Conservation (phyloP, 2,329 filamentous ascomycete species). For the Paecilomyces niveus region DNA sequence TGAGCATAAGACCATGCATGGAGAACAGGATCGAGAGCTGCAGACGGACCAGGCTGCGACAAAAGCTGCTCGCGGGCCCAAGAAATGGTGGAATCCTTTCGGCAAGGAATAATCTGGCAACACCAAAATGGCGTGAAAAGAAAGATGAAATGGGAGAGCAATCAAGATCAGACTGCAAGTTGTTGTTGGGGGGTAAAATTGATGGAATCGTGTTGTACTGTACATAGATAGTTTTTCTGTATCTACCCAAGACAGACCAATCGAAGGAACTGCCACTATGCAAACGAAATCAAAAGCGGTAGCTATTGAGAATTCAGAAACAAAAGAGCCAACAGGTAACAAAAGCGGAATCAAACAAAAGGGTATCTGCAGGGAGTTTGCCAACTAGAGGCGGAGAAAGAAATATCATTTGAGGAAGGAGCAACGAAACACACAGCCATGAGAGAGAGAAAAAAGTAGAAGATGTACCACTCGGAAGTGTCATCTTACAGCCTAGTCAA, state of each 20-base stretch:
- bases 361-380: background rate
- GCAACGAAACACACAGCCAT: background rate
- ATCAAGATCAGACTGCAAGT: background rate
- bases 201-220: background rate
- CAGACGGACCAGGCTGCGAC: constrained; percentile 1
- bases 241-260: background rate
- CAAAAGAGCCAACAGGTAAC: background rate
- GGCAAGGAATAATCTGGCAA: background rate
- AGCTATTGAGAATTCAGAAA: background rate
- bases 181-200: background rate
- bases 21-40: constrained; percentile 1
- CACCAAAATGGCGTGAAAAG: background rate
- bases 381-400: background rate
- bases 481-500: background rate
- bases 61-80: constrained; percentile 1
- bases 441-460: background rate
- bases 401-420: background rate
- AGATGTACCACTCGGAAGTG: too few species aligned
- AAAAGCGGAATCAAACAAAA: background rate
- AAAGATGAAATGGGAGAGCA: background rate
- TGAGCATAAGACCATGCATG: constrained; percentile 10
- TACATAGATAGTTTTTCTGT: background rate
- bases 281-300: background rate
- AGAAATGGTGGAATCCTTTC: background rate
- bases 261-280: background rate